These are phyloP conservation scores for Solanum appendiculatum DNA, from an alignment of 257 asterid species.

Conservation along the genomic window DNA sequence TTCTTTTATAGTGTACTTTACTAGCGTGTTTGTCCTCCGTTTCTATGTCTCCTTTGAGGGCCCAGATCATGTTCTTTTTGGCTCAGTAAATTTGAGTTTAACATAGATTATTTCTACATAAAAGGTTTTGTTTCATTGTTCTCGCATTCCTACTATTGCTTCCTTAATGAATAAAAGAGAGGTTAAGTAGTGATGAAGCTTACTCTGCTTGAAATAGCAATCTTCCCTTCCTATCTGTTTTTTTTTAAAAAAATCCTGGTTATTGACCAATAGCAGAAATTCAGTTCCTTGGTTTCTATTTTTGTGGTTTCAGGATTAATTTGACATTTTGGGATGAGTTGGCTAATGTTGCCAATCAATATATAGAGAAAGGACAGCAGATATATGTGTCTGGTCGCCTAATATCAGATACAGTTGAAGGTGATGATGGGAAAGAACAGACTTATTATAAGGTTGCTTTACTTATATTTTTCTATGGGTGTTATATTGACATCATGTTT, in stretches of 20 bases:
- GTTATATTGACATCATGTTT: not conserved
- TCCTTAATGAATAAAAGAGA: not conserved
- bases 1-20: not conserved
- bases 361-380: conserved; percentile 87
- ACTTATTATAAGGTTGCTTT: conserved; percentile 69
- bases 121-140: not conserved
- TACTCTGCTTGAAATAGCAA: not conserved
- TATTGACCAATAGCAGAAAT: not conserved
- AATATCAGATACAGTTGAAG: conserved; percentile 71
- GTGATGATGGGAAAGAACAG: conserved; percentile 81
- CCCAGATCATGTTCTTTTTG: not conserved
- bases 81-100: not conserved
- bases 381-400: conserved; percentile 75
- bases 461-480: not conserved
- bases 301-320: conserved; percentile 2
- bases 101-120: not conserved
- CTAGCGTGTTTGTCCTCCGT: not conserved
- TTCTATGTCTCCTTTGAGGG: not conserved
- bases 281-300: not conserved
- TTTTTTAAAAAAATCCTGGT: not conserved
- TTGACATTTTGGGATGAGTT: conserved; percentile 14
- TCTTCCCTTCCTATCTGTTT: not conserved
- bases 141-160: not conserved
- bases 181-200: not conserved
- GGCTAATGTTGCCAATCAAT: conserved; percentile 11